Evolutionary conservation across 2,329 filamentous ascomycete genomes (phyloP), one percentile per base, ranked within the genome.

Genomic region (Pseudogymnoascus sp.): DNA sequence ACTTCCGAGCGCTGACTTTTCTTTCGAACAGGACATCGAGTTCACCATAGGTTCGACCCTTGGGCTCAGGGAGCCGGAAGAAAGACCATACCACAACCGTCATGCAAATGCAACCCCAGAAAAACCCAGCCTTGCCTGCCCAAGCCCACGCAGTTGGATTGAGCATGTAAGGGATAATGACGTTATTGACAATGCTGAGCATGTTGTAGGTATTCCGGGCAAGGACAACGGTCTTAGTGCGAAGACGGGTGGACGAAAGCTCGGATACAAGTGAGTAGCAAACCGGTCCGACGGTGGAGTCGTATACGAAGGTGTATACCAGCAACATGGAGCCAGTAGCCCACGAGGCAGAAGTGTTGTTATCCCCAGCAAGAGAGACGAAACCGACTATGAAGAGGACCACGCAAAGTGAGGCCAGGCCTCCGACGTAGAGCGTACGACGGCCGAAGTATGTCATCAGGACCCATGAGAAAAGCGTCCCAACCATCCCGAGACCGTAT

Each of bases 31-130:
- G 79, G 61, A 93, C 70, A 72, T 96, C 91, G 63, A 96, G 77
- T 75, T 96, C 91, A 3, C 90, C 91, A 70, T 92, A 96, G 0
- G 89, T 89, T 52, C 90, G 84, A 12, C 89, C 91, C 3, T 79
- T 80, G 0, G 91, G 90, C 72, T 96, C 91, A 0, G 91, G 91
- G 0, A 92, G 79, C n/a, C 89, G 83, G 78, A 91, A 92, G 71
- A 84, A 92, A 0, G 88, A 88, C 76, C 93, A 96, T 14, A 94
- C 76, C 69, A 92, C 85, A 77, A 90, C 94, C 62, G 86, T 75
- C 76, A 91, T 90, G 77, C 89, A 92, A 62, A 89, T 85, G 0
- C 89, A 91, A 80, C 81, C 81, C 91, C 90, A 95, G 78, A 95
- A 94, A 76, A 94, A 93, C 35, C 91, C 91, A 1, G 90, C 83